phyloP scores from a whole-genome alignment of 2,329 filamentous ascomycete species.

The Cladorrhinum sp. region DNA sequence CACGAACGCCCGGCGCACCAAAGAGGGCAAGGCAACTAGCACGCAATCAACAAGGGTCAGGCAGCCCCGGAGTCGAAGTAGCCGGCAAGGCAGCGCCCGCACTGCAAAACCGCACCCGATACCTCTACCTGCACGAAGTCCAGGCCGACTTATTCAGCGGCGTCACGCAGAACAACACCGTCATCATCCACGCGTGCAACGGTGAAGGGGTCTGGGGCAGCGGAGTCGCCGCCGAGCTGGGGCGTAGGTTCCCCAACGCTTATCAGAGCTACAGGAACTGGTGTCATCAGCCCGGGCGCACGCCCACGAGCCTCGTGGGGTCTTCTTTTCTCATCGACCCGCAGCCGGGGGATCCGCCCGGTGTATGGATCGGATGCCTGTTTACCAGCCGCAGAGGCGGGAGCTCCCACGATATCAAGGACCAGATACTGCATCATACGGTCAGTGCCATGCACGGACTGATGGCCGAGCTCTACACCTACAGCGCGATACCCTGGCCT shows the following conservation, averaged over 20 bases:
- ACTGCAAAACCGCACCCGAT: too few species aligned
- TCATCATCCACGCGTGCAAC: conserved; percentile 29
- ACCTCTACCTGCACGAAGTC: neutral
- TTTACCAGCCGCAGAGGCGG: conserved; percentile 19
- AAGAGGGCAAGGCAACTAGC: too few species aligned
- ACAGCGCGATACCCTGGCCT: conserved; percentile 8
- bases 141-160: conserved; percentile 19
- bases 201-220: conserved; percentile 22
- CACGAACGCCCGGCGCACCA: too few species aligned
- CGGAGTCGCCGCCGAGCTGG: conserved; percentile 23
- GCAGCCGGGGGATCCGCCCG: neutral
- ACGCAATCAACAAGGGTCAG: too few species aligned
- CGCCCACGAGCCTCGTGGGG: conserved; percentile 16
- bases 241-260: conserved; percentile 19
- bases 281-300: conserved; percentile 15
- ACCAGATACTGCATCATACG: conserved; percentile 16
- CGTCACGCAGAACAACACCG: conserved; percentile 16
- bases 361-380: conserved; percentile 23
- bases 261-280: conserved; percentile 18
- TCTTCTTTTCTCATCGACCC: conserved; percentile 24
- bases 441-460: conserved; percentile 21
- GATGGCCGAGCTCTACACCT: conserved; percentile 6
- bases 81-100: too few species aligned
- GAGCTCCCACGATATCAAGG: conserved; percentile 13
- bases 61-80: neutral